phyloP scores from a whole-genome alignment of 2,329 filamentous ascomycete species.

The Colletotrichum filicis region DNA sequence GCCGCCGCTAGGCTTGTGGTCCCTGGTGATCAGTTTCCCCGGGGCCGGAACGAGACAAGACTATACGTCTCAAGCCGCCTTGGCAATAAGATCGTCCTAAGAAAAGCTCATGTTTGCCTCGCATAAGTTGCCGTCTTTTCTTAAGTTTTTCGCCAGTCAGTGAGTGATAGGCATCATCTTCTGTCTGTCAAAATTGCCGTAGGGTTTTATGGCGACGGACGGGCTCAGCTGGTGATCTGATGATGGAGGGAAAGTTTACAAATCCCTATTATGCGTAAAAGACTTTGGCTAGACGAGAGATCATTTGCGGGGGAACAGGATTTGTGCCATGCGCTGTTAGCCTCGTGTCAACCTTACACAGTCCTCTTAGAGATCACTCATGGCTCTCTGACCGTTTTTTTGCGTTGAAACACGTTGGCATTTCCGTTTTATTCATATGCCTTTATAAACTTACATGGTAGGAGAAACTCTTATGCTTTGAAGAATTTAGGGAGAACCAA shows the following conservation, averaged over 20 bases:
- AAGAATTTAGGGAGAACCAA: not conserved
- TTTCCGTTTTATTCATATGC: slow-evolving; percentile 1
- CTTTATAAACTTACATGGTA: not conserved
- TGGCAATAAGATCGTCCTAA: not conserved
- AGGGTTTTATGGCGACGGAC: too few relatives aligned
- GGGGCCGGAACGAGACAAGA: not conserved
- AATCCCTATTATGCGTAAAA: too few relatives aligned
- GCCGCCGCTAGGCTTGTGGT: not conserved
- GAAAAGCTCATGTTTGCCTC: not conserved
- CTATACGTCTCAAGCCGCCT: not conserved
- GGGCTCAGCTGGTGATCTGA: too few relatives aligned
- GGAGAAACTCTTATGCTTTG: too few relatives aligned
- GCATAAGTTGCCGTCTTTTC: not conserved
- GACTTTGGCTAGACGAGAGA: too few relatives aligned
- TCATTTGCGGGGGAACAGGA: not conserved
- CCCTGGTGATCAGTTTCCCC: not conserved
- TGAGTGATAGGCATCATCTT: too few relatives aligned
- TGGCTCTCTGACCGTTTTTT: not conserved
- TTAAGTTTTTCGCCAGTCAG: not conserved
- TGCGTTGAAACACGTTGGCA: not conserved
- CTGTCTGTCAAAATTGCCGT: too few relatives aligned
- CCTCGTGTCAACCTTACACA: not conserved
- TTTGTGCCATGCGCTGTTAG: too few relatives aligned
- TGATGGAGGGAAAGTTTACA: too few relatives aligned
- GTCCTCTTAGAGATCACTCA: not conserved